Conservation (phyloP, 495 filamentous ascomycete genomes). For the Lasiosphaeria hispida region DNA sequence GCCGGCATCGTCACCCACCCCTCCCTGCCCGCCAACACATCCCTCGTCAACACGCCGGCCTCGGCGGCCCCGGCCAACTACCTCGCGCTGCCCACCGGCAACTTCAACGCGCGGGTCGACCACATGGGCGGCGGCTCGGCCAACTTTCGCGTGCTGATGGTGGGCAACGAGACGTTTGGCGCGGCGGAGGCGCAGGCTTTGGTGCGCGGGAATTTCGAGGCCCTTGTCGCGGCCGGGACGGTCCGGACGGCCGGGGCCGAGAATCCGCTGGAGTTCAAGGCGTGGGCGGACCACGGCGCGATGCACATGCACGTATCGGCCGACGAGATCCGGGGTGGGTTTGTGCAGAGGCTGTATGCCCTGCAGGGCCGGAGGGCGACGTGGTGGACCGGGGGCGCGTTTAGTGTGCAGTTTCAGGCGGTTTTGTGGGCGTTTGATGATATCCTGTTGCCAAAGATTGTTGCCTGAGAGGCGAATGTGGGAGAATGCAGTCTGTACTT, state of each 20-base stretch:
- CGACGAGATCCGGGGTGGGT: slow-evolving; percentile 33
- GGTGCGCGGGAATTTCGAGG: slow-evolving; percentile 31
- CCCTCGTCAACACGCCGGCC: slow-evolving; percentile 24
- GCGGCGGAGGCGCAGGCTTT: slow-evolving; percentile 29
- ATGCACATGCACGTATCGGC: slow-evolving; percentile 35
- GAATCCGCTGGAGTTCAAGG: slow-evolving; percentile 30
- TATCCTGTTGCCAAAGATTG: slow-evolving; percentile 24
- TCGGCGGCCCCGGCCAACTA: slow-evolving; percentile 29
- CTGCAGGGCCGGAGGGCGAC: slow-evolving; percentile 54
- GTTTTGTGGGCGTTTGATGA: slow-evolving; percentile 43
- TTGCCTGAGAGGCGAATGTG: too few relatives aligned
- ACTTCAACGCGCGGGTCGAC: slow-evolving; percentile 23
- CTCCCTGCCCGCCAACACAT: slow-evolving; percentile 21
- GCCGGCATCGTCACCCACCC: slow-evolving; percentile 36
- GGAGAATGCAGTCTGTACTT: too few relatives aligned
- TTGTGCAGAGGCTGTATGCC: slow-evolving; percentile 47
- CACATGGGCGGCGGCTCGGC: slow-evolving; percentile 29
- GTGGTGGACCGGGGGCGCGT: slow-evolving; percentile 53
- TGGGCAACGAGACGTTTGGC: slow-evolving; percentile 32
- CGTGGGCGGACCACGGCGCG: slow-evolving; percentile 38
- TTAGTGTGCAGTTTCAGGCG: slow-evolving; percentile 35
- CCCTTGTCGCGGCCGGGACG: slow-evolving; percentile 27
- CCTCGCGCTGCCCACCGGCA: slow-evolving; percentile 23
- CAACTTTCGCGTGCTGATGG: slow-evolving; percentile 39
- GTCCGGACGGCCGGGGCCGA: slow-evolving; percentile 18